A percentile compares a stretch with the other conserved stretches of the same genome.
Evolutionary conservation across 345 rosid genomes (phyloP).

Genomic region (Dipteronia dyeriana): DNA sequence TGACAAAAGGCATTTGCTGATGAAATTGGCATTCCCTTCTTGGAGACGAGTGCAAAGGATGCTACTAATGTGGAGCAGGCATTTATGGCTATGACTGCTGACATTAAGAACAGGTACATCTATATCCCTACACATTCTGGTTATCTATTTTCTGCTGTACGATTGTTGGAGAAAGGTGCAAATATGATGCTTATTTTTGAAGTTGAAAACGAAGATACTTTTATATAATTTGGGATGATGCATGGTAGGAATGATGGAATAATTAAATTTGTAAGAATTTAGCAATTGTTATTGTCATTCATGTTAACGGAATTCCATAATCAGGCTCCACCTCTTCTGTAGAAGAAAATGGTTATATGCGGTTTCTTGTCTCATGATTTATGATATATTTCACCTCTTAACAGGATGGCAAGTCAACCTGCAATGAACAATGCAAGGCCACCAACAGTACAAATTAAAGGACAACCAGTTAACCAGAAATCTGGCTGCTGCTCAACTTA

Average conservation of each 20-base stretch:
- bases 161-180: background rate
- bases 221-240: background rate
- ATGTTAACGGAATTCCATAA: background rate
- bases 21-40: conserved; percentile 73
- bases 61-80: conserved; percentile 74
- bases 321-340: background rate
- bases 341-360: background rate
- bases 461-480: conserved; percentile 59
- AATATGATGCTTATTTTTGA: background rate
- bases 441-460: conserved; percentile 47
- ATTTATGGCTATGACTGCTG: conserved; percentile 83
- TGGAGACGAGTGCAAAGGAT: conserved; percentile 83
- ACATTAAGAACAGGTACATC: conserved; percentile 61
- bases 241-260: background rate
- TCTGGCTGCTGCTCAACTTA: conserved; percentile 53
- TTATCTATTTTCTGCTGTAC: background rate
- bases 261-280: background rate
- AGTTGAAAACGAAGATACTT: background rate
- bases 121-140: background rate
- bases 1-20: conserved; percentile 69
- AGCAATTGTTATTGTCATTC: background rate
- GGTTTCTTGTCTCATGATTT: background rate
- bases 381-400: background rate
- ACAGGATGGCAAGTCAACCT: conserved; percentile 61
- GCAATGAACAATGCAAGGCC: conserved; percentile 39